A percentile compares a stretch with the other conserved stretches of the same genome.
Conservation (phyloP, 2,329 filamentous ascomycete genomes). For the Cladophialophora bantiana region DNA sequence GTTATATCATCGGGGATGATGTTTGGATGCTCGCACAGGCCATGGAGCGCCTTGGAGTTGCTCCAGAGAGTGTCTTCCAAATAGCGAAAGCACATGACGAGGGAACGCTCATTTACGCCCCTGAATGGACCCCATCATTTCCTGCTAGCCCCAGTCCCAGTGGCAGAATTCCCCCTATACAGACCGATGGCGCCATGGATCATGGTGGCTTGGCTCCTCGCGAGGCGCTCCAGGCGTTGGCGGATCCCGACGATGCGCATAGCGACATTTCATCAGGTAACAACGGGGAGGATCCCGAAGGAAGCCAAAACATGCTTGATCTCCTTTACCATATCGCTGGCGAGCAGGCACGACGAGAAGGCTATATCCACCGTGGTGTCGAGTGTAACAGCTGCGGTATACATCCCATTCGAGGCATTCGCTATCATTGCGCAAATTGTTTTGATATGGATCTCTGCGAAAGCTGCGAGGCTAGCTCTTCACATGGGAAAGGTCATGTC, state of each 20-base stretch:
- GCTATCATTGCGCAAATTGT: slow-evolving; percentile 95
- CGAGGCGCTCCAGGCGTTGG: slow-evolving; percentile 28
- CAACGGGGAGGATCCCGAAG: slow-evolving; percentile 48
- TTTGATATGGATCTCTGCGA: slow-evolving; percentile 96
- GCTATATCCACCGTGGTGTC: slow-evolving; percentile 90
- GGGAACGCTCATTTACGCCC: slow-evolving; percentile 13
- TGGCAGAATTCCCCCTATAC: slow-evolving; percentile 1
- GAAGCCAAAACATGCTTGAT: slow-evolving; percentile 81
- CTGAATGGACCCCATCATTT: slow-evolving; percentile 24
- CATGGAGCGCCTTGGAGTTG: slow-evolving; percentile 21
- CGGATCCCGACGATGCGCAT: slow-evolving; percentile 51
- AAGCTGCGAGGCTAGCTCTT: slow-evolving; percentile 75
- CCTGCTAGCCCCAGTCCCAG: slow-evolving; percentile 4
- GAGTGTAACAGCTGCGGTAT: slow-evolving; percentile 89
- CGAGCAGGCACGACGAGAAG: slow-evolving; percentile 85
- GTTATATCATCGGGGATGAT: slow-evolving; percentile 37
- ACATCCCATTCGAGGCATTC: slow-evolving; percentile 86
- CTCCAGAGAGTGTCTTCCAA: slow-evolving; percentile 21
- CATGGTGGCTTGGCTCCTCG: slow-evolving; percentile 21
- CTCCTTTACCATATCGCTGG: slow-evolving; percentile 92
- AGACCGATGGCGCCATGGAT: slow-evolving; percentile 27
- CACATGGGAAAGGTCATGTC: slow-evolving; percentile 88
- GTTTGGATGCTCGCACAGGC: slow-evolving; percentile 23
- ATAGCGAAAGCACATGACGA: slow-evolving; percentile 29
- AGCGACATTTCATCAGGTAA: slow-evolving; percentile 52